Evolutionary conservation across 257 asterid species (phyloP).

Genomic region (Ophiorrhiza pumila): DNA sequence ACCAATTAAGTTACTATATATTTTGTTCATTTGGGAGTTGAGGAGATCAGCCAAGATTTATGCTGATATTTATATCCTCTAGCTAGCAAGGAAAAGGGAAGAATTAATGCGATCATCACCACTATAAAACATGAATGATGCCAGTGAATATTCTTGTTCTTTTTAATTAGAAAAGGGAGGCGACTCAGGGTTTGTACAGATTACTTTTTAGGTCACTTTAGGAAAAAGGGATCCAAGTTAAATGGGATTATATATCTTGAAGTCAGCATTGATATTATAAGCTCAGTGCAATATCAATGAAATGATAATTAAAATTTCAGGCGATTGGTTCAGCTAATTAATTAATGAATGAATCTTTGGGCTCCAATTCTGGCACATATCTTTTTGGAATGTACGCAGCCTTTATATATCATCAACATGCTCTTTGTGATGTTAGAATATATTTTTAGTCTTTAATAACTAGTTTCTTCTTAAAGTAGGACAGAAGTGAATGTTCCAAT

Average conservation of each 20-base stretch:
- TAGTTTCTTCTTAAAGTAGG: neutral
- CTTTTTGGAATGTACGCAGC: conserved; percentile 17
- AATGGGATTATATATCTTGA: neutral
- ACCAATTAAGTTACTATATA: neutral
- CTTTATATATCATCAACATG: neutral
- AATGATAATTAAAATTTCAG: neutral
- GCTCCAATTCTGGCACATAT: neutral
- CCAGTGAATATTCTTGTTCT: neutral
- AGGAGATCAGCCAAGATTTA: neutral
- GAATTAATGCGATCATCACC: neutral
- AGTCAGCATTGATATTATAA: neutral
- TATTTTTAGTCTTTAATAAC: neutral
- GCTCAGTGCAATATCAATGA: neutral
- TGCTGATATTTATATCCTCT: neutral
- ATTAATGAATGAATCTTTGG: neutral
- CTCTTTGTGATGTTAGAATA: neutral
- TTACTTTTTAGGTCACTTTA: neutral
- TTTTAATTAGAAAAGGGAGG: neutral
- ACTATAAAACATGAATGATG: neutral
- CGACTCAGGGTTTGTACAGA: neutral
- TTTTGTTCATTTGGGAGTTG: neutral
- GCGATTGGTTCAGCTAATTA: neutral
- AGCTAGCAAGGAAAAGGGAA: neutral
- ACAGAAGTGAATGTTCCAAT: neutral
- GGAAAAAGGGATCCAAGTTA: neutral